Conservation (phyloP, 148 eudicot genomes). For the Fagopyrum tataricum region DNA sequence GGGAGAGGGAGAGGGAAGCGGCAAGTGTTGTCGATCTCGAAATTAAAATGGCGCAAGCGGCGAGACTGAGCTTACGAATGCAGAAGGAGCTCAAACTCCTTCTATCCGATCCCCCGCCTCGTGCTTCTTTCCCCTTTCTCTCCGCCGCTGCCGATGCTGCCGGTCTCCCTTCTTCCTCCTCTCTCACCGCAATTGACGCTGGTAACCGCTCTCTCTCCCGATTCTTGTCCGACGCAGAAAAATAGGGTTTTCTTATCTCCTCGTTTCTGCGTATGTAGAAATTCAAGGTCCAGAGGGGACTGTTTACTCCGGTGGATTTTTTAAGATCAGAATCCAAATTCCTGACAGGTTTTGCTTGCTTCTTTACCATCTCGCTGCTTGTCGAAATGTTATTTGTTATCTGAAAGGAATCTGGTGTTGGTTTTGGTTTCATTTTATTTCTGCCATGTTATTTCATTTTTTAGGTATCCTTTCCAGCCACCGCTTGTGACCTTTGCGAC, state of each 20-base stretch:
- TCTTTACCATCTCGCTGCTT: background rate
- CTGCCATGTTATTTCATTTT: background rate
- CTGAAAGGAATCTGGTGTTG: background rate
- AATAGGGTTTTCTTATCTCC: background rate
- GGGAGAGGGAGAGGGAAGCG: no score
- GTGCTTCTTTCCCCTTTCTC: slow-evolving; percentile 40
- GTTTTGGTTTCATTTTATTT: background rate
- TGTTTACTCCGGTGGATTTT: slow-evolving; percentile 39
- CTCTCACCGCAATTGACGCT: slow-evolving; percentile 38
- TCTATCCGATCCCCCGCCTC: slow-evolving; percentile 50
- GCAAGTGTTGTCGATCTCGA: background rate
- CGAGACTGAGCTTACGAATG: slow-evolving; percentile 45
- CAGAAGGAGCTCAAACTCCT: slow-evolving; percentile 53
- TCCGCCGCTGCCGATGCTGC: slow-evolving; percentile 21
- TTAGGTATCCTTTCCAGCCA: slow-evolving; percentile 64
- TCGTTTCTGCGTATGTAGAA: slow-evolving; percentile 17
- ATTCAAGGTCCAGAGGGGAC: slow-evolving; percentile 55
- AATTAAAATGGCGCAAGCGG: slow-evolving; percentile 39
- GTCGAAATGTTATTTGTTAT: background rate
- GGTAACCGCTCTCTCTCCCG: slow-evolving; percentile 16
- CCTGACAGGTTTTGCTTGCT: slow-evolving; percentile 39
- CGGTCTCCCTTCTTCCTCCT: slow-evolving; percentile 14
- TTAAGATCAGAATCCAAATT: slow-evolving; percentile 44
- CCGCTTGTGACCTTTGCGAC: slow-evolving; percentile 53
- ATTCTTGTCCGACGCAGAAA: background rate